Conservation (phyloP, 768 basidiomycete species). For the Panaeolus cyanescens region DNA sequence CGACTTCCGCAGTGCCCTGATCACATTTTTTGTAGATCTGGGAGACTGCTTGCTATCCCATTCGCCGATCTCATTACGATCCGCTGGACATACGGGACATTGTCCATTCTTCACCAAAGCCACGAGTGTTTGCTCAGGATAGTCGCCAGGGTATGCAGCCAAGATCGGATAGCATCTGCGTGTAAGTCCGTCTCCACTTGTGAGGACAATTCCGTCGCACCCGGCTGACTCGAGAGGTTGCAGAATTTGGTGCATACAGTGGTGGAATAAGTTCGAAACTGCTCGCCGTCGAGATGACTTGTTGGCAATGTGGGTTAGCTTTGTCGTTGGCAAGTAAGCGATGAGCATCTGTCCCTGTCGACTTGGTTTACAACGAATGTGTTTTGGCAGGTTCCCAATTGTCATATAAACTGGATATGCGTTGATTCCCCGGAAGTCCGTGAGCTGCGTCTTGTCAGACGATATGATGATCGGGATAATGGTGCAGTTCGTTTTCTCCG, state of each 20-base stretch:
- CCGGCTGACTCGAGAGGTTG: slow-evolving; percentile 26
- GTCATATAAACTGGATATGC: slow-evolving; percentile 14
- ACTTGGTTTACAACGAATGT: slow-evolving; percentile 10
- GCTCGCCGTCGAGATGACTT: slow-evolving; percentile 19
- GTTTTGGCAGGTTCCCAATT: slow-evolving; percentile 9
- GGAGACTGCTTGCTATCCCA: neutral
- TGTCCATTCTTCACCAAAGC: slow-evolving; percentile 23
- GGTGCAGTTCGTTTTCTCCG: slow-evolving; percentile 18
- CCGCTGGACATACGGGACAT: slow-evolving; percentile 26
- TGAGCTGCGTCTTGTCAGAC: slow-evolving; percentile 13
- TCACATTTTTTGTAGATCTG: slow-evolving; percentile 13
- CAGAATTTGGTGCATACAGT: slow-evolving; percentile 32
- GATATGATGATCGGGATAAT: slow-evolving; percentile 40
- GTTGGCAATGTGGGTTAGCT: slow-evolving; percentile 29
- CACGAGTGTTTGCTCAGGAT: slow-evolving; percentile 45
- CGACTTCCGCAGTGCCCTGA: slow-evolving; percentile 25
- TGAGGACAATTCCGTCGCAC: slow-evolving; percentile 18
- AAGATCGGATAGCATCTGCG: slow-evolving; percentile 38
- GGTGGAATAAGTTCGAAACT: slow-evolving; percentile 36
- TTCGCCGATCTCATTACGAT: slow-evolving; percentile 19
- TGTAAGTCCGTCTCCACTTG: slow-evolving; percentile 34
- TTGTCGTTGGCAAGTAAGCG: slow-evolving; percentile 16
- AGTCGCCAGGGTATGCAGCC: slow-evolving; percentile 38
- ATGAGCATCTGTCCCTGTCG: slow-evolving; percentile 8
- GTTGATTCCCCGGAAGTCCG: neutral